A percentile compares a stretch with the other conserved stretches of the same genome.
These are phyloP conservation scores for Saccharomyces hybrid DNA, from an alignment of 1,139 yeast genomes.

Conservation along the genomic window DNA sequence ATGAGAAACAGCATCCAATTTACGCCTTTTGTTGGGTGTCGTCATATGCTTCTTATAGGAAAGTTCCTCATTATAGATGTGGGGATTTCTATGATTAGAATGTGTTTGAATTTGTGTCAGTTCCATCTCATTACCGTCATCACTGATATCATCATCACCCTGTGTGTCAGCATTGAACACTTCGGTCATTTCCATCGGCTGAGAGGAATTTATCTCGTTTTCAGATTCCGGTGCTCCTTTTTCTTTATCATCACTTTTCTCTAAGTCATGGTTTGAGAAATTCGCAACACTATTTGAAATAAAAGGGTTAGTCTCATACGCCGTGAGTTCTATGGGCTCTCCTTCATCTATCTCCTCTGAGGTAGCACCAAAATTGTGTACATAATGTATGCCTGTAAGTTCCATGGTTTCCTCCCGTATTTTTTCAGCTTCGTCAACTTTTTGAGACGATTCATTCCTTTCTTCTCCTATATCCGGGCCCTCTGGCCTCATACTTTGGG, in stretches of 20 bases:
- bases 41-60: background rate
- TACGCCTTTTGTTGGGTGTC: constrained; percentile 7
- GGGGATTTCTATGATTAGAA: background rate
- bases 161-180: background rate
- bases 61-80: background rate
- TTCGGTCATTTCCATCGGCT: constrained; percentile 16
- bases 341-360: background rate
- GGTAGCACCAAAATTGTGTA: background rate
- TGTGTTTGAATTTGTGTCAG: constrained; percentile 4
- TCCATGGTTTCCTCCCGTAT: constrained; percentile 14
- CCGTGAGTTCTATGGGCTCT: background rate
- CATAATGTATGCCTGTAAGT: constrained; percentile 9
- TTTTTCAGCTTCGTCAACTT: background rate
- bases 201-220: constrained; percentile 5
- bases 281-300: background rate
- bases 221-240: background rate
- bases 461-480: background rate
- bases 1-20: constrained; percentile 6
- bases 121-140: constrained; percentile 2
- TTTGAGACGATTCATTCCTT: background rate
- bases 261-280: background rate
- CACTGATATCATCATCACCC: constrained; percentile 3
- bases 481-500: background rate
- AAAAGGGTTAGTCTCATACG: background rate
- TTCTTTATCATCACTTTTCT: background rate